Base-by-base conservation (phyloP, 495 filamentous ascomycete genomes). In the Neurospora tetrasperma region DNA sequence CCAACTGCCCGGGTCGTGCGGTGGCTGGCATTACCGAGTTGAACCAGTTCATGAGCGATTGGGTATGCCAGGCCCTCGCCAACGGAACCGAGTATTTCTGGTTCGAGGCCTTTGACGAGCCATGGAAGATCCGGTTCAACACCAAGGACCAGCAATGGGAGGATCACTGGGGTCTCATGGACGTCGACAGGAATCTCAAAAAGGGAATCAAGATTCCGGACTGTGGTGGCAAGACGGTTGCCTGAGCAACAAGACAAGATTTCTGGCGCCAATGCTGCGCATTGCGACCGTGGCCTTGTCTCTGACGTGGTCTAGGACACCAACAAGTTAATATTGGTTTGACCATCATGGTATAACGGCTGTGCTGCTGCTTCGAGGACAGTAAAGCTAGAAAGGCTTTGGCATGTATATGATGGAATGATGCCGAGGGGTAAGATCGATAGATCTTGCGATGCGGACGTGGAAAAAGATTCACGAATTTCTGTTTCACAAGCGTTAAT, bases 71-170 rank as follows among this genome's bases (percentile, higher is more conserved):
- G 78, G 88, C 91, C 41, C 79, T 97, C 78, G 82, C 83, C 42
- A 94, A 95, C 74, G 90, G 89, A 72, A 98, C 94, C 0, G 89
- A 94, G 48, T 99, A 97, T 79, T 98, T 97, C 79, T 98, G 94
- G 96, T 97, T 97, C 78, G 91, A 94, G 80, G 93, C 94, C 18
- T 98, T 97, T 78, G 94, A 97, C 77, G 94, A 97, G 82, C 93
- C 94, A 4, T 99, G 96, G 96, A 98, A 98, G 83, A 82, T 91
- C 35, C 73, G 76, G 35, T 96, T 88, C 80, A 90, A 99, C 78
- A 84, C 81, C 4, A 78, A 82, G 1, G 89, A 87, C 14, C 85
- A 94, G 82, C 85, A 92, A 72, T 98, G 94, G 94, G 96, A 99
- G 82, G 93, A 96, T 77, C 92, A 97, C 78, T 98, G 95, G 95